Conservation (phyloP, 202 grass and related monocot species). For the Thinopyrum obtusiflorum region DNA sequence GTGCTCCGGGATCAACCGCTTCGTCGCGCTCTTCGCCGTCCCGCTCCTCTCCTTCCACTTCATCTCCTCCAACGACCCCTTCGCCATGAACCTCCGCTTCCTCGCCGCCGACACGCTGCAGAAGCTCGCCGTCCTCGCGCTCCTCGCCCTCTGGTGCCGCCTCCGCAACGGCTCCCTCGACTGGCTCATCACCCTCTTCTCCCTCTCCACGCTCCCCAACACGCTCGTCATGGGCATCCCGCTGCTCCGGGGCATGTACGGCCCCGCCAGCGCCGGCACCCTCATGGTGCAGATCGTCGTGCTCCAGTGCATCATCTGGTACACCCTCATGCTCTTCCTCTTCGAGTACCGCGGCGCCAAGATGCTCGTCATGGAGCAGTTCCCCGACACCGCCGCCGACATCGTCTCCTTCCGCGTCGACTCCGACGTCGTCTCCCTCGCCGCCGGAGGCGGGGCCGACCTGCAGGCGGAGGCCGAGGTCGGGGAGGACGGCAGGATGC, state of each 20-base stretch:
- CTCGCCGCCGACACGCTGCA: constrained; percentile 84
- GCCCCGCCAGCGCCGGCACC: constrained; percentile 39
- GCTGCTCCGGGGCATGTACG: constrained; percentile 78
- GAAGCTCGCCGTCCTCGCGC: constrained; percentile 59
- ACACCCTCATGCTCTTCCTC: constrained; percentile 95
- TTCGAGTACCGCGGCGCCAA: constrained; percentile 87
- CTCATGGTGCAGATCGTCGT: constrained; percentile 99
- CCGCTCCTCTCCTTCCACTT: constrained; percentile 96
- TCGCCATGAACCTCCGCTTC: constrained; percentile 85
- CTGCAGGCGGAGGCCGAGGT: constrained; percentile 56
- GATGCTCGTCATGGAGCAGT: constrained; percentile 77
- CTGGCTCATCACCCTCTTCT: constrained; percentile 93
- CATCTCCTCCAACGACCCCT: constrained; percentile 91
- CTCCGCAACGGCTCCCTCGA: constrained; percentile 45
- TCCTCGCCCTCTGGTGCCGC: constrained; percentile 48
- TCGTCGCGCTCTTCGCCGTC: constrained; percentile 94
- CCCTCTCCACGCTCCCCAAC: constrained; percentile 85
- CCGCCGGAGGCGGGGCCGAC: background rate
- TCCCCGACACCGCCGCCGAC: constrained; percentile 57
- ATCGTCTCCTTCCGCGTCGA: constrained; percentile 92
- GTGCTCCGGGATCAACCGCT: constrained; percentile 96
- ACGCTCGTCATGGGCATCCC: constrained; percentile 98
- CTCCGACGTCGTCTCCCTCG: constrained; percentile 73
- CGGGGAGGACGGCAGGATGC: constrained; percentile 56
- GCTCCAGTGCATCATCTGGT: constrained; percentile 96